phyloP scores from a whole-genome alignment of 805 yeast species.

The Suhomyces sp. region DNA sequence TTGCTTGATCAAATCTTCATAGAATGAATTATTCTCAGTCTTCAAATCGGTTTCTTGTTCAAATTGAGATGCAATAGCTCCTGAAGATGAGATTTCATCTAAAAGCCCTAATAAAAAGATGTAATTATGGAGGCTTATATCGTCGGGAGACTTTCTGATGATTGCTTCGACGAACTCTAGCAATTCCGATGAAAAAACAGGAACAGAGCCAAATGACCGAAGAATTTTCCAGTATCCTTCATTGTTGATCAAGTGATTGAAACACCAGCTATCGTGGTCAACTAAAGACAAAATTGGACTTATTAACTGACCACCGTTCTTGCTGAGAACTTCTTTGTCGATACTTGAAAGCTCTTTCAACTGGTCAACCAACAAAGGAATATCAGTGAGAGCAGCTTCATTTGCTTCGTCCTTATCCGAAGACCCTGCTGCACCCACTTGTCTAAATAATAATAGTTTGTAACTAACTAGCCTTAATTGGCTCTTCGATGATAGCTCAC shows the following conservation, averaged over 20 bases:
- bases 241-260: constrained; percentile 29
- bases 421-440: constrained; percentile 6
- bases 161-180: constrained; percentile 47
- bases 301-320: constrained; percentile 43
- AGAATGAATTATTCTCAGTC: constrained; percentile 24
- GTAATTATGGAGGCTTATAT: constrained; percentile 50
- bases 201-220: constrained; percentile 46
- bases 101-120: constrained; percentile 66
- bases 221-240: constrained; percentile 54
- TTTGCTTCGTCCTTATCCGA: background rate
- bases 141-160: constrained; percentile 28
- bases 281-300: constrained; percentile 50
- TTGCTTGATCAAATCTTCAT: constrained; percentile 41
- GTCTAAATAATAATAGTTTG: constrained; percentile 46
- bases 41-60: constrained; percentile 61
- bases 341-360: constrained; percentile 18
- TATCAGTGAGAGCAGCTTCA: background rate
- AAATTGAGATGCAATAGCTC: constrained; percentile 75
- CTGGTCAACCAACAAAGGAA: background rate
- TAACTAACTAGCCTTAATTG: constrained; percentile 50
- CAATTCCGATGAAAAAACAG: constrained; percentile 41
- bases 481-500: constrained; percentile 28
- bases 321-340: constrained; percentile 44
- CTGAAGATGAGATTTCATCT: constrained; percentile 78
- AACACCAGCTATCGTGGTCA: constrained; percentile 45